Conservation (phyloP, 768 basidiomycete genomes). For the Pleurotus djamor region DNA sequence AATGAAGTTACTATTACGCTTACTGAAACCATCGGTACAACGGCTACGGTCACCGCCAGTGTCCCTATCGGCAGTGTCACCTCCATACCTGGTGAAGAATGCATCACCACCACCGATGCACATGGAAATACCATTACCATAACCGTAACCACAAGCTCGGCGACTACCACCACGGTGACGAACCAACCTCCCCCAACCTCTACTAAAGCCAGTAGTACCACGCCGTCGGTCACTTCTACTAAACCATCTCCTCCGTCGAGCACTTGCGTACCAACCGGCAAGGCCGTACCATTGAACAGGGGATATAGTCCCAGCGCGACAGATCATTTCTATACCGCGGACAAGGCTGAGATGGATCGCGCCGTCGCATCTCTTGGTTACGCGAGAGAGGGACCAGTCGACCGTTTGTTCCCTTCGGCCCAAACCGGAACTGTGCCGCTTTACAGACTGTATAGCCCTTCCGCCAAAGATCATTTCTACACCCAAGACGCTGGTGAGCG, state of each 20-base stretch:
- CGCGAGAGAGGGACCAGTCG: neutral
- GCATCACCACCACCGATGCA: neutral
- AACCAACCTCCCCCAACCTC: neutral
- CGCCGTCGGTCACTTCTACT: neutral
- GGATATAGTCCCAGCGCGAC: slow-evolving; percentile 10
- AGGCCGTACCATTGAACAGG: slow-evolving; percentile 6
- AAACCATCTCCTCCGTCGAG: neutral
- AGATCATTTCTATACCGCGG: slow-evolving; percentile 6
- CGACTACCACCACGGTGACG: neutral
- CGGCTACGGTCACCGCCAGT: neutral
- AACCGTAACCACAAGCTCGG: neutral
- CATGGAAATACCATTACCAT: neutral
- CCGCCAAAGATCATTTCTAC: slow-evolving; percentile 10
- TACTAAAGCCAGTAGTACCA: neutral
- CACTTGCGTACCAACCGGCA: neutral
- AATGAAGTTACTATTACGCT: neutral
- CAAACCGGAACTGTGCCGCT: slow-evolving; percentile 8
- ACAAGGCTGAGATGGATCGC: neutral
- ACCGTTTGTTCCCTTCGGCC: slow-evolving; percentile 3
- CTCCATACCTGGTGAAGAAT: neutral
- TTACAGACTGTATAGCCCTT: slow-evolving; percentile 9
- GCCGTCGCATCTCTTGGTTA: neutral
- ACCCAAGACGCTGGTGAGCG: slow-evolving; percentile 10
- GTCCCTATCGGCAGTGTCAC: neutral
- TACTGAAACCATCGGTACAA: neutral